Evolutionary conservation across 306 rosid genomes (phyloP).

Genomic region (Gastrolobium villosum): DNA sequence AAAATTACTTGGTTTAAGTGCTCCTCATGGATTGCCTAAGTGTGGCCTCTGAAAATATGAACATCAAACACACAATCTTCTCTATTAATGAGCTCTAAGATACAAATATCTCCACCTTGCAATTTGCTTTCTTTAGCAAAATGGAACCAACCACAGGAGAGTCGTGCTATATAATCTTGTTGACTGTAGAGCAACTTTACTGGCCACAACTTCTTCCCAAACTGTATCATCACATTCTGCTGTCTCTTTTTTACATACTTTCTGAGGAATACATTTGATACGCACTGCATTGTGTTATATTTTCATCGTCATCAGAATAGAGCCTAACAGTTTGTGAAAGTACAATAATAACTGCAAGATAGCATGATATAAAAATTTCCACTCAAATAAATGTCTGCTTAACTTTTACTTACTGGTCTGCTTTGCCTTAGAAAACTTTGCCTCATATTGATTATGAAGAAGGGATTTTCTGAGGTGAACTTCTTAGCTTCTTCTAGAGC

Average conservation of each 20-base stretch:
- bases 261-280: neutral
- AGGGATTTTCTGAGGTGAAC: no score
- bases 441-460: no score
- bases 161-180: neutral
- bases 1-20: neutral
- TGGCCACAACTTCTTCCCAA: neutral
- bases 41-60: no score
- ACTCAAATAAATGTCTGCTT: neutral
- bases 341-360: neutral
- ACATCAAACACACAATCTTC: neutral
- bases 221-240: neutral
- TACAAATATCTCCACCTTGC: constrained; percentile 16
- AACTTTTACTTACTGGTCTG: no score
- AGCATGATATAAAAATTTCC: neutral
- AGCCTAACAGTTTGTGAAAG: neutral
- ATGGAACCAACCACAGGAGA: constrained; percentile 12
- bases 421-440: no score
- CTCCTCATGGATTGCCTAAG: neutral
- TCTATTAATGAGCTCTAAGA: constrained; percentile 6
- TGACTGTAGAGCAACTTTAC: neutral
- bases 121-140: constrained; percentile 11
- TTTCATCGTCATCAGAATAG: no score
- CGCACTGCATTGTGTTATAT: no score
- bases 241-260: neutral
- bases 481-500: no score